Evolutionary conservation across 805 yeast genomes (phyloP), one percentile per base, ranked within the genome.

Genomic region (Lachancea nothofagi): DNA sequence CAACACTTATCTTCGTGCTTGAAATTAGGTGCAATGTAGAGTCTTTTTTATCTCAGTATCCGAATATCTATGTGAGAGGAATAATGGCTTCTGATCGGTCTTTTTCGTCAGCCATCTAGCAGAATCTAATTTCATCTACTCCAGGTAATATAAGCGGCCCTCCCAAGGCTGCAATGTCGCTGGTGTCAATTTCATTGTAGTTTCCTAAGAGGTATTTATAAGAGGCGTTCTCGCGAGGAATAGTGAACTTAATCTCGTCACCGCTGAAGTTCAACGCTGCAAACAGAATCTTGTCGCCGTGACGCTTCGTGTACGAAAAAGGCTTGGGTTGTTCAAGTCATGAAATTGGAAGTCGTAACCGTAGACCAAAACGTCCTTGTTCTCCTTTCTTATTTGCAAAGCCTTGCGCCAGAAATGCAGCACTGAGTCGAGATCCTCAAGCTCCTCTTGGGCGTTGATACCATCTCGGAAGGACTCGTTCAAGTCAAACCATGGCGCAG

Each of bases 401-500:
- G 71, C 65, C 45, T 62, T 59, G 45, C 63, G 64, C 69, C 73
- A 75, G 59, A 71, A 75, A 44, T 55, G 50, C 46, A 67, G 62
- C 22, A 72, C 61, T 0, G 79, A 74, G 31, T 66, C 46, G 5
- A 71, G 69, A 51, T 75, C 75, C 32, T 62, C 45, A 13, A 60
- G 51, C 53, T 75, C 77, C 3, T 65, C 55, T 5, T 63, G 69
- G 17, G 67, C 79, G 45, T 76, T 76, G 52, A 74, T 65, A 6
- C 49, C 48, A 36, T 67, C 69, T 44, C 54, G 57, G 59, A 69
- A 75, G 50, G 70, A 70, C 43, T 71, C 76, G 47, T 72, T 71
- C 47, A 70, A 69, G 43, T 64, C 59, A 60, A 70, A 74, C 80
- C 81, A 75, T 13, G 80, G 80, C 44, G 68, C 59, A 4, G 65